Conservation (phyloP, 306 rosid genomes). For the Rosa lucieae region DNA sequence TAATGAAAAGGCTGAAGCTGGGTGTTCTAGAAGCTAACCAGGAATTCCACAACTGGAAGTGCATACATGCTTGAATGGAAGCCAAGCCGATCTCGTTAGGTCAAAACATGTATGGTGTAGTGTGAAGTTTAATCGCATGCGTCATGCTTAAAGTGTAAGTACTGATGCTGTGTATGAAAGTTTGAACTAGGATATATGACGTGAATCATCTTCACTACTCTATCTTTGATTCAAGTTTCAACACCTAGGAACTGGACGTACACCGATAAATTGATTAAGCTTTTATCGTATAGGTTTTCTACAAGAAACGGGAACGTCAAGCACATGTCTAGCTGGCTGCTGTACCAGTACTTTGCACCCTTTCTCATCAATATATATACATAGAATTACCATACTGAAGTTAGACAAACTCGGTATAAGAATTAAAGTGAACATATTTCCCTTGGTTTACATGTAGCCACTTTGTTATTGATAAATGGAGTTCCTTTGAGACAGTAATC, state of each 20-base stretch:
- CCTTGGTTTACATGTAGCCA: not conserved
- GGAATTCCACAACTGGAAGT: not conserved
- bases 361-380: no score
- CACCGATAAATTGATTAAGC: not conserved
- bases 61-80: not conserved
- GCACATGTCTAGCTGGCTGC: not conserved
- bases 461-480: no score
- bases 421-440: not conserved
- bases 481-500: no score
- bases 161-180: not conserved
- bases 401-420: not conserved
- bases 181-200: not conserved
- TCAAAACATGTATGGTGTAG: not conserved
- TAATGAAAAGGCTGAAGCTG: not conserved
- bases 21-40: not conserved
- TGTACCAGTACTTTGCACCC: no score
- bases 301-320: not conserved
- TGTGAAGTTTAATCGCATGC: not conserved
- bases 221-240: not conserved
- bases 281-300: not conserved
- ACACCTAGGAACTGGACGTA: not conserved
- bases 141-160: not conserved
- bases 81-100: not conserved
- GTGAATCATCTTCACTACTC: not conserved
- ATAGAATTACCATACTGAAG: not conserved